Evolutionary conservation across 2,329 filamentous ascomycete species (phyloP), one percentile per base, ranked within the genome.

Genomic region (Colletotrichum sp.): DNA sequence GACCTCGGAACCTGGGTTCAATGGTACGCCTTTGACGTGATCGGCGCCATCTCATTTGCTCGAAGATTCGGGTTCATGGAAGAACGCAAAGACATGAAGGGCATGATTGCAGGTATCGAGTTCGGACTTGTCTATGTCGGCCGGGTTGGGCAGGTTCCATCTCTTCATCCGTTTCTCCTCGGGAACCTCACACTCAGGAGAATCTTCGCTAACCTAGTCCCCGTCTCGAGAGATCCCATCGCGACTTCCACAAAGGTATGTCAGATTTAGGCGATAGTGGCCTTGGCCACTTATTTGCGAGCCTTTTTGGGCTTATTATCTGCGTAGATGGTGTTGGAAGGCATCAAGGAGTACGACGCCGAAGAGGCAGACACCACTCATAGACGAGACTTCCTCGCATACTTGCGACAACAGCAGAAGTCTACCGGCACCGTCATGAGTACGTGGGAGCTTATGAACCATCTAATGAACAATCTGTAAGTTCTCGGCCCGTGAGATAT

Each of bases 301-400:
- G 18, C 9, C 9, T 7, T n/a, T 0, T 13, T 7, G 13, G 10
- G 1, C 43, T 48, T 0, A 48, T 13, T 12, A 4, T 13, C n/a
- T 48, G n/a, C 0, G 2, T 21, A 48, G 43, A 48, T 48, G 43
- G 43, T 48, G 5, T 48, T 48, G 43, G 43, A 21, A 21, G n/a
- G 43, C 18, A 13, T 48, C 4, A 48, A 7, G 43, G 43, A 48
- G n/a, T 13, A 48, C 10, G n/a, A 48, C 10, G n/a, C 43, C 1
- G 10, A 48, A 48, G n/a, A 13, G n/a, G 43, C 43, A 13, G 43
- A 48, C 10, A 48, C 43, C 0, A 6, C 43, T 48, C n/a, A 48
- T 21, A 21, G 43, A 48, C 43, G 43, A 4, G 43, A 48, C n/a
- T 48, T 48, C 43, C 43, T 48, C 3, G 43, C 43, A 2, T 48